Evolutionary conservation across 495 filamentous ascomycete species (phyloP).

Genomic region (Annulohypoxylon moriforme): DNA sequence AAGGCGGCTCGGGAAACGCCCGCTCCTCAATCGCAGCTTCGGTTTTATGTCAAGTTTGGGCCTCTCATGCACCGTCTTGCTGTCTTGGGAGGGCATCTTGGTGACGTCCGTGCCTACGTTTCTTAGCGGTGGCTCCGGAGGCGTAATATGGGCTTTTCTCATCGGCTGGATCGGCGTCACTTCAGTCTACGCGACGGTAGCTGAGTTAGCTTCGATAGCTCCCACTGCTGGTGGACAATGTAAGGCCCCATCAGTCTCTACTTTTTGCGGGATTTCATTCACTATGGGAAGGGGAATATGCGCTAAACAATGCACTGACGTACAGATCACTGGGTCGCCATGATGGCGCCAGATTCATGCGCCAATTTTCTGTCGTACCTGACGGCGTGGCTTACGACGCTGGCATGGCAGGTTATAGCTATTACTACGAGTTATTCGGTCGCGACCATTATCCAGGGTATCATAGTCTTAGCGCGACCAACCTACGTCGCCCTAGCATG

Average conservation of each 20-base stretch:
- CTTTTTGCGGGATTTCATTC: neutral
- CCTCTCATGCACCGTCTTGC: conserved; percentile 57
- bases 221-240: conserved; percentile 46
- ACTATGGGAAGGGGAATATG: neutral
- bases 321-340: conserved; percentile 40
- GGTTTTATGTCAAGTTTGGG: conserved; percentile 61
- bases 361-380: conserved; percentile 33
- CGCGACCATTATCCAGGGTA: conserved; percentile 59
- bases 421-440: conserved; percentile 22
- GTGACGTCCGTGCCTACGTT: conserved; percentile 38
- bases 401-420: conserved; percentile 34
- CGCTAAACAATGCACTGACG: neutral
- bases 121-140: conserved; percentile 62
- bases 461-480: conserved; percentile 28
- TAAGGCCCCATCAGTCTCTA: conserved; percentile 11
- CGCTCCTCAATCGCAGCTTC: conserved; percentile 53
- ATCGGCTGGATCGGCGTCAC: conserved; percentile 62
- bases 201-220: conserved; percentile 63
- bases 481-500: conserved; percentile 44
- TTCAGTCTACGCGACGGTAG: conserved; percentile 57
- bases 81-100: conserved; percentile 59
- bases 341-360: conserved; percentile 36
- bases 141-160: conserved; percentile 64
- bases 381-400: conserved; percentile 35
- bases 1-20: conserved; percentile 36